A percentile compares a stretch with the other conserved stretches of the same genome.
phyloP scores from a whole-genome alignment of 331 rosid species.

The Cucumis variabilis region DNA sequence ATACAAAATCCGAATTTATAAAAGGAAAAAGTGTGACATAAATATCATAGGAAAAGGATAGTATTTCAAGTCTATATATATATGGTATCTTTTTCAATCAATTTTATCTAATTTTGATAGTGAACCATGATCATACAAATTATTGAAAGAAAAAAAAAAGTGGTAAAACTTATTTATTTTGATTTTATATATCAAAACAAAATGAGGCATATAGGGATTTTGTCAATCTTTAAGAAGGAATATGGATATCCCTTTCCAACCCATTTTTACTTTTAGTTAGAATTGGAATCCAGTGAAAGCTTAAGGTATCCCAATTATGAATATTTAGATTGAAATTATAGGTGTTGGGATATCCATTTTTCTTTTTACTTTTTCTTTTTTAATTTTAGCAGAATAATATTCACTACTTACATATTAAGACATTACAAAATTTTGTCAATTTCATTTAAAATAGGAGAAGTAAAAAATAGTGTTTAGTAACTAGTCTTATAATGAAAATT shows the following conservation, averaged over 20 bases:
- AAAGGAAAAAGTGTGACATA: neutral
- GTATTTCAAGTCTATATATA: neutral
- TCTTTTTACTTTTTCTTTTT: neutral
- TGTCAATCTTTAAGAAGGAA: neutral
- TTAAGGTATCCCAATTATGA: slow-evolving; percentile 13
- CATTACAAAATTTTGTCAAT: neutral
- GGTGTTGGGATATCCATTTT: neutral
- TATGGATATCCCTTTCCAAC: neutral
- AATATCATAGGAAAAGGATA: neutral
- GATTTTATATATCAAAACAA: neutral
- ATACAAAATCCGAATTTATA: neutral
- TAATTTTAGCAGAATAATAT: neutral
- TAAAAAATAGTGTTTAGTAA: no score
- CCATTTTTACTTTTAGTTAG: neutral
- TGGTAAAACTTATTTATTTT: neutral
- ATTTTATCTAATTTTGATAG: neutral
- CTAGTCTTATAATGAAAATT: no score
- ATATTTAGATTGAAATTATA: neutral
- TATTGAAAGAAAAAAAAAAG: neutral
- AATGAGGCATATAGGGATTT: neutral
- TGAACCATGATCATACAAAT: no score
- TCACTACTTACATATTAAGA: slow-evolving; percentile 4
- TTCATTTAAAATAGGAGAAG: neutral
- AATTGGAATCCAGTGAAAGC: slow-evolving; percentile 25
- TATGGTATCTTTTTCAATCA: neutral